Evolutionary conservation across 1,284 basidiomycete species (phyloP), one percentile per base, ranked within the genome.

Genomic region (Trametes sp.): DNA sequence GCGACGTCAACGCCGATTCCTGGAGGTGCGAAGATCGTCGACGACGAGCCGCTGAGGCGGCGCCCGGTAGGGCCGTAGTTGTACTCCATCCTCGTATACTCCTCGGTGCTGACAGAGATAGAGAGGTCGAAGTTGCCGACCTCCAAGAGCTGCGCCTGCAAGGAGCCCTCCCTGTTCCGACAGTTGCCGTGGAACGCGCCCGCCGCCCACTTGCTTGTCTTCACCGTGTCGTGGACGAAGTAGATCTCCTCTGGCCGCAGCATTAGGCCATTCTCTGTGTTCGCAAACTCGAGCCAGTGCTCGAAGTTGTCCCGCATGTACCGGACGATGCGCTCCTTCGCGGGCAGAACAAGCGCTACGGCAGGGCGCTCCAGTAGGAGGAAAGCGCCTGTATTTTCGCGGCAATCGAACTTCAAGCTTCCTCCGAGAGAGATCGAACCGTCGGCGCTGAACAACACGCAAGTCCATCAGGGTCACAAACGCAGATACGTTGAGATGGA

Each of bases 201-300:
- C 4, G 24, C 19, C 14, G 53, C 53, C 53, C 53, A 54, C n/a
- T 31, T 28, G 41, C 33, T 29, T 42, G 53, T 54, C 53, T 54
- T 54, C 28, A 44, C 41, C 28, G 41, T 44, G 23, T 42, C 53
- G 29, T 54, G 29, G 26, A 54, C 53, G 28, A 54, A 54, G 53
- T 31, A 54, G 53, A 54, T 31, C 42, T 54, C 33, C 35, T 54
- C 41, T 10, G 21, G 26, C 10, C 21, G 23, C 10, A 54, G 53
- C 26, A 29, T 31, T 11, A 54, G 26, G 21, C 53, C 53, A 10
- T 33, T 16, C 11, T 44, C 41, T 7, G 26, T 42, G 31, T 66
- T 64, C n/a, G 70, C 67, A 46, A 71, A 70, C 29, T 56, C 59
- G 48, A 66, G 41, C 72, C 72, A 73, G 44, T 52, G 62, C 5